phyloP scores from a whole-genome alignment of 2,329 filamentous ascomycete species.

The Penicillium rolfsii region DNA sequence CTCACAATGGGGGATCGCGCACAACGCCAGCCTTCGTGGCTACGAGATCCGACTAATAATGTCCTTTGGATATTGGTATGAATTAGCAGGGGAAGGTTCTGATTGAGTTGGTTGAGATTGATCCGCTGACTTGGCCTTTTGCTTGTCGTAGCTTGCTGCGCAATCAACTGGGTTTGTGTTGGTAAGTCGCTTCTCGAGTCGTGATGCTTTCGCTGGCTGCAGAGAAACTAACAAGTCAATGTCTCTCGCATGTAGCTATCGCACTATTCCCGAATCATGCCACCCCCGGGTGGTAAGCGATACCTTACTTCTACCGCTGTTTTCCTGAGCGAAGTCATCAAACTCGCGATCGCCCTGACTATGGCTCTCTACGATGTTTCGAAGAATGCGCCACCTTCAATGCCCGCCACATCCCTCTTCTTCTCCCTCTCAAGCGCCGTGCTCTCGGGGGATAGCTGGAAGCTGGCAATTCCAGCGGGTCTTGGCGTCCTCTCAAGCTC shows the following conservation, averaged over 20 bases:
- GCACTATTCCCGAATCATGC: constrained; percentile 95
- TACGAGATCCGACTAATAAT: constrained; percentile 38
- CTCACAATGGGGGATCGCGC: constrained; percentile 39
- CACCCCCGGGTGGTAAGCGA: constrained; percentile 76
- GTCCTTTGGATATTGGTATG: constrained; percentile 48
- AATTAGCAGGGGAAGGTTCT: not conserved
- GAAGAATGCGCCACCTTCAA: constrained; percentile 73
- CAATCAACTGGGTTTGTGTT: constrained; percentile 51
- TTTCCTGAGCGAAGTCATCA: constrained; percentile 89
- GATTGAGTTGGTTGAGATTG: not conserved
- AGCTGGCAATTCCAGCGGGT: constrained; percentile 82
- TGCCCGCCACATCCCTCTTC: constrained; percentile 78
- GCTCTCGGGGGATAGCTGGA: constrained; percentile 92
- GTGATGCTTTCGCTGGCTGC: not conserved
- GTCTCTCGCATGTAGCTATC: constrained; percentile 64
- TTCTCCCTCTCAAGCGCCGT: constrained; percentile 77
- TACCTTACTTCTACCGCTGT: constrained; percentile 95
- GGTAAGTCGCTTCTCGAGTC: constrained; percentile 36
- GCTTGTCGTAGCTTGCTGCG: constrained; percentile 42
- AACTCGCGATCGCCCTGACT: constrained; percentile 81
- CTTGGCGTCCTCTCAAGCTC: constrained; percentile 92
- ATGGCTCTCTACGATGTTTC: constrained; percentile 89
- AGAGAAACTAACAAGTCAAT: constrained; percentile 15
- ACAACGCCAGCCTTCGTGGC: constrained; percentile 38
- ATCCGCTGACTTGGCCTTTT: constrained; percentile 15